Percentiles rank a stretch among this genome's conserved stretches.
These are phyloP conservation scores for Fistulina hepatica DNA, from an alignment of 1,284 basidiomycete genomes.

Conservation along the genomic window DNA sequence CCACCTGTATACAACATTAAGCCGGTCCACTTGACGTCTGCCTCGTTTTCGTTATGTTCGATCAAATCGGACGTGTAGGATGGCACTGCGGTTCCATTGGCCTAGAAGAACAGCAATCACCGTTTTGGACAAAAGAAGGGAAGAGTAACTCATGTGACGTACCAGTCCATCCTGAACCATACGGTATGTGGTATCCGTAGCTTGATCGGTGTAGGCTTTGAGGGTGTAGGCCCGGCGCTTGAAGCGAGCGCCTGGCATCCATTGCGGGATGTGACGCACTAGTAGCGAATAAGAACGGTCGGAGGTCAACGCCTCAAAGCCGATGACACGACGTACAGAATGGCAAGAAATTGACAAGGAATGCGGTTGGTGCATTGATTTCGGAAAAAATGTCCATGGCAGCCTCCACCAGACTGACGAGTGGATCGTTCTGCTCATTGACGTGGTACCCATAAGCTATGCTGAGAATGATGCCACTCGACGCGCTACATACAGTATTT, in stretches of 20 bases:
- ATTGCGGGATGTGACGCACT: background rate
- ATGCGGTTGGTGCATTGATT: constrained; percentile 3
- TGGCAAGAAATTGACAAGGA: constrained; percentile 10
- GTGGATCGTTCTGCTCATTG: constrained; percentile 7
- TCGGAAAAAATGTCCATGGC: background rate
- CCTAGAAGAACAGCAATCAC: constrained; percentile 4
- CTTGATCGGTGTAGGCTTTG: background rate
- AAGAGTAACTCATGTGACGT: background rate
- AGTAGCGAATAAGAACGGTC: background rate
- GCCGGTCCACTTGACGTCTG: background rate
- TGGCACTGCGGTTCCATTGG: constrained; percentile 8
- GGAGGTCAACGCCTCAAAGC: background rate
- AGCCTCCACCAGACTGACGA: constrained; percentile 3
- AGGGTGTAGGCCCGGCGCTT: constrained; percentile 5
- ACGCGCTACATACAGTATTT: constrained; percentile 6
- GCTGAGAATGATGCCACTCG: constrained; percentile 9
- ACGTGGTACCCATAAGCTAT: constrained; percentile 12
- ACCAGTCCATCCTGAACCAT: constrained; percentile 10
- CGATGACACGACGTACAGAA: background rate
- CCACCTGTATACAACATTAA: background rate
- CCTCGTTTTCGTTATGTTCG: constrained; percentile 1
- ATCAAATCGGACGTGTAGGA: constrained; percentile 8
- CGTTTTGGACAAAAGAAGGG: background rate
- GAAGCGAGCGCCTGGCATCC: constrained; percentile 1
- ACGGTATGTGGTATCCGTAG: constrained; percentile 9